These are phyloP conservation scores for Saccharum officinarum DNA, from an alignment of 176 grass and related monocot genomes.

Conservation along the genomic window DNA sequence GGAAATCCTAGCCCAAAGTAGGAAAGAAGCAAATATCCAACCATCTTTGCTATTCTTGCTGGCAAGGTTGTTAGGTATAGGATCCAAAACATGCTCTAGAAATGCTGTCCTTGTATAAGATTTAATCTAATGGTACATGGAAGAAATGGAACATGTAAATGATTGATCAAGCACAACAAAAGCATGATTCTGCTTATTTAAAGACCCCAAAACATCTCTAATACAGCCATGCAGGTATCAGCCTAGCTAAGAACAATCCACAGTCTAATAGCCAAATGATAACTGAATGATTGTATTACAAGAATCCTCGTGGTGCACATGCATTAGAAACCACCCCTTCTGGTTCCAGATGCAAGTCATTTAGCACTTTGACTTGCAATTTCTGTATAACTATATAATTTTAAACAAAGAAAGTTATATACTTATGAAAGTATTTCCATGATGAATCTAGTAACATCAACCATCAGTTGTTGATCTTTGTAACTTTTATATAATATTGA, in stretches of 20 bases:
- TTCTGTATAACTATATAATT: neutral
- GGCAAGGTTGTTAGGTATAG: neutral
- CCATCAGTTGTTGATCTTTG: neutral
- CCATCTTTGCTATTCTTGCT: neutral
- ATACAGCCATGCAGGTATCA: conserved; percentile 7
- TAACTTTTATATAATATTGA: neutral
- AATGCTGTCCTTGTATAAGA: neutral
- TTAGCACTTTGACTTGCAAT: neutral
- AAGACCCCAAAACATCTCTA: conserved; percentile 9
- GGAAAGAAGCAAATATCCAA: neutral
- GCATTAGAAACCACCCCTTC: conserved; percentile 17
- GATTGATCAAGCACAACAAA: conserved; percentile 20
- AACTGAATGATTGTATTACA: neutral
- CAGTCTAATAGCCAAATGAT: conserved; percentile 23
- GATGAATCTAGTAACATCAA: neutral
- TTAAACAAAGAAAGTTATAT: neutral
- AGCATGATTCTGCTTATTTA: conserved; percentile 15
- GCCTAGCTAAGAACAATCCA: conserved; percentile 18
- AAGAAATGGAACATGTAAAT: conserved; percentile 9
- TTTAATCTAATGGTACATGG: conserved; percentile 13
- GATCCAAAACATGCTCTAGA: conserved; percentile 16
- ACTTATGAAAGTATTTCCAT: neutral
- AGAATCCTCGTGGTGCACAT: conserved; percentile 20
- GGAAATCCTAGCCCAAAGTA: neutral
- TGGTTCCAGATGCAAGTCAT: neutral